phyloP scores from a whole-genome alignment of 139 green algal species.

The Chlamydomonas eustigma region DNA sequence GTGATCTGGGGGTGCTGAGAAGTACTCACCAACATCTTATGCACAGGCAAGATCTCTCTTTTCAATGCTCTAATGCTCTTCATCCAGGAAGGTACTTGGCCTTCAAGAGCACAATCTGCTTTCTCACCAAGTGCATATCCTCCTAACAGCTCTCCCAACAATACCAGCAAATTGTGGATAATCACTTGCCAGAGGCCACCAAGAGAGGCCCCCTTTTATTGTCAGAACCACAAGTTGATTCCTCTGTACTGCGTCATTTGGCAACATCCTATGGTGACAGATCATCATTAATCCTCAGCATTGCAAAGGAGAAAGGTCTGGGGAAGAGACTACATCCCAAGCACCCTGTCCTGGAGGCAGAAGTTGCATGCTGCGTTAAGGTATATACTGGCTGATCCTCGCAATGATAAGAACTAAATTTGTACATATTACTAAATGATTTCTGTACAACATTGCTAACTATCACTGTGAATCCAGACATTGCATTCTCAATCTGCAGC shows the following conservation, averaged over 20 bases:
- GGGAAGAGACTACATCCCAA: constrained; percentile 65
- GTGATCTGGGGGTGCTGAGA: constrained; percentile 66
- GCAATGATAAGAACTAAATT: too few relatives aligned
- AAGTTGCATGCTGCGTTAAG: constrained; percentile 61
- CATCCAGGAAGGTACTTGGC: too few relatives aligned
- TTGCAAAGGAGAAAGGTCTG: neutral
- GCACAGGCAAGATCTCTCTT: too few relatives aligned
- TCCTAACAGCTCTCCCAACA: too few relatives aligned
- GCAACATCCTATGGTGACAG: constrained; percentile 84
- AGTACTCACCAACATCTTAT: constrained; percentile 67
- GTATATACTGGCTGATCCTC: constrained; percentile 9
- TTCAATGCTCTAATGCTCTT: too few relatives aligned
- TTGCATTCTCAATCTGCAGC: neutral
- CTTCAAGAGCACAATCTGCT: too few relatives aligned
- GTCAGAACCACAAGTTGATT: neutral
- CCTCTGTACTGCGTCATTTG: constrained; percentile 59
- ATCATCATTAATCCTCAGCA: constrained; percentile 50
- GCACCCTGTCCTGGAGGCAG: constrained; percentile 90
- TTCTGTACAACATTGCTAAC: too few relatives aligned
- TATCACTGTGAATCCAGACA: neutral
- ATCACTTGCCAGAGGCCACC: too few relatives aligned
- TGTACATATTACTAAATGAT: too few relatives aligned
- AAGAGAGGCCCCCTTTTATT: too few relatives aligned
- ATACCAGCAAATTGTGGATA: too few relatives aligned
- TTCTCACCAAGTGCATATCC: too few relatives aligned